Evolutionary conservation across 306 rosid species (phyloP), one percentile per base, ranked within the genome.

Genomic region (Vigna radiata): DNA sequence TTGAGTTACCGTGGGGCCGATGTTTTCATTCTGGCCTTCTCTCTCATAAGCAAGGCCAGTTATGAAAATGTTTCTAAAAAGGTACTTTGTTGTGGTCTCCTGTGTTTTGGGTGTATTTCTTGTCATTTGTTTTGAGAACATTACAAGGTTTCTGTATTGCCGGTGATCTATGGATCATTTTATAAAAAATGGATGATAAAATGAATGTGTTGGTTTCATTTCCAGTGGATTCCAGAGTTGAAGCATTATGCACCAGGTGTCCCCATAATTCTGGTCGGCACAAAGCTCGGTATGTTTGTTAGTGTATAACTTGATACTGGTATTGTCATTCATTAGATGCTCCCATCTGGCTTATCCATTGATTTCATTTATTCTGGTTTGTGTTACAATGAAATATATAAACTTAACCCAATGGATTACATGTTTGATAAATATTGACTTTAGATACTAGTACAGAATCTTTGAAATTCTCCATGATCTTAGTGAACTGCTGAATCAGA

Each of bases 191-290:
- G 52, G 44, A 60, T 79, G 70, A 72, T 56, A 37, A 53, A 53
- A 52, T 72, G 49, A 44, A 17, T 15, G 62, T 77, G 19, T 64
- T 44, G 53, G 31, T 76, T 81, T 86, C 48, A 50, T 81, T 77
- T 88, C 50, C 99, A 95, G 99, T 95, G 99, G 99, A 95, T 95
- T 85, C 99, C 97, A 59, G 99, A 95, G 92, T 91, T 95, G 96
- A 95, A 95, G 89, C 99, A 95, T 86, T 95, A 95, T 92, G 99
- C 99, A 43, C 97, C 99, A 46, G 97, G 97, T 81, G 99, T 95
- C 72, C 99, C 99, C 66, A 93, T 95, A 76, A 85, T 95, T 81
- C 89, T 95, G 77, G 99, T 95, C 72, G 99, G 99, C 79, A 92
- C 99, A 55, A 95, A 95, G 86, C 92, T 95, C 72, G 99, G 99